These are phyloP conservation scores for Ustilago cynodontis DNA, from an alignment of 1,284 basidiomycete genomes.

Conservation along the genomic window DNA sequence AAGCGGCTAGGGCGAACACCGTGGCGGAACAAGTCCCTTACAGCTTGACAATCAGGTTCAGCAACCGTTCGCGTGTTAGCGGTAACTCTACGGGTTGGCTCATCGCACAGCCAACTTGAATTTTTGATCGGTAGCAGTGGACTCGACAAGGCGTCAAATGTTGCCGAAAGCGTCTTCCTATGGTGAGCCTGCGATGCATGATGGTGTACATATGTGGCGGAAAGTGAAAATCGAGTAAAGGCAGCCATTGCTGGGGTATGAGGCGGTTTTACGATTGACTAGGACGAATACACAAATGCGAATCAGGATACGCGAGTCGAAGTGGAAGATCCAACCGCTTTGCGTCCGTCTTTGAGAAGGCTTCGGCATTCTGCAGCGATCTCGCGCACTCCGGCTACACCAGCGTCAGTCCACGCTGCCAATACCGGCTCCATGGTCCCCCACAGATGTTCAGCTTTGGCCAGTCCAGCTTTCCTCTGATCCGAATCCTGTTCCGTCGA, in stretches of 20 bases:
- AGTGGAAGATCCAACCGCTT: constrained; percentile 12
- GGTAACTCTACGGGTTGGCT: background rate
- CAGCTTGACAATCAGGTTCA: background rate
- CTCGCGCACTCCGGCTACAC: constrained; percentile 52
- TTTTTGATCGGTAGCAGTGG: background rate
- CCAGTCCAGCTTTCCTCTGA: constrained; percentile 35
- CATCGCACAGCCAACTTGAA: background rate
- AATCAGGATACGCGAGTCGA: background rate
- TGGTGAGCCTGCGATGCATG: background rate
- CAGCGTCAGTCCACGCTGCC: constrained; percentile 56
- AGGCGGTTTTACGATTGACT: background rate
- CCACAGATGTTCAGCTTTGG: constrained; percentile 56
- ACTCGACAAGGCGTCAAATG: background rate
- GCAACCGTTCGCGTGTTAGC: background rate
- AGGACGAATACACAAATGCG: background rate
- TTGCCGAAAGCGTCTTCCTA: background rate
- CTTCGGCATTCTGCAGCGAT: constrained; percentile 55
- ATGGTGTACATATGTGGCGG: background rate
- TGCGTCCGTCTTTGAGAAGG: constrained; percentile 53
- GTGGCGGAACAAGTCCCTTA: too few species aligned
- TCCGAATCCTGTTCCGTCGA: constrained; percentile 1
- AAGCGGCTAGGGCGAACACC: background rate
- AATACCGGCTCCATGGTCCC: constrained; percentile 55
- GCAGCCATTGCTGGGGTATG: background rate
- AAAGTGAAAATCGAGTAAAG: background rate